Percentiles rank a stretch among this genome's conserved stretches.
Evolutionary conservation across 2,329 filamentous ascomycete genomes (phyloP).

Genomic region (Cercospora zeina): DNA sequence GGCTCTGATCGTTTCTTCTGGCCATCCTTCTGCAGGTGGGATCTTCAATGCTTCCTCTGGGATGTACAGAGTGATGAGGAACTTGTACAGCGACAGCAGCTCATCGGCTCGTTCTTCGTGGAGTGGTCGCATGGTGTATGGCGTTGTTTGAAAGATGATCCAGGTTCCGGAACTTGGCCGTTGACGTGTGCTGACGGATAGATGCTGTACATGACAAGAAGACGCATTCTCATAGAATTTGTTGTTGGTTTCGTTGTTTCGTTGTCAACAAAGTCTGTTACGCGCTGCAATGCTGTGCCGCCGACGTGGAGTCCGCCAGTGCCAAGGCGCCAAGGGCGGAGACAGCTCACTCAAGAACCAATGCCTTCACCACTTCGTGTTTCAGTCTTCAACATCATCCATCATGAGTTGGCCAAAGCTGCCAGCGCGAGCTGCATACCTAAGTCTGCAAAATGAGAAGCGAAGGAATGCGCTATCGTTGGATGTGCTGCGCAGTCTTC

Average conservation of each 20-base stretch:
- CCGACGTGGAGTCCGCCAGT: neutral
- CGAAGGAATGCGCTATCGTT: slow-evolving; percentile 27
- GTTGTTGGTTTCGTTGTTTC: neutral
- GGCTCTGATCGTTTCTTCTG: neutral
- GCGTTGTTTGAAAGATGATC: neutral
- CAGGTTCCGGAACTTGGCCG: neutral
- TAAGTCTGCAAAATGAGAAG: slow-evolving; percentile 21
- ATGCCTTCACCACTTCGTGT: slow-evolving; percentile 36
- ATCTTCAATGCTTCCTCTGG: neutral
- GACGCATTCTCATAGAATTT: neutral
- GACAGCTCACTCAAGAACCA: neutral
- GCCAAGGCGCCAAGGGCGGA: slow-evolving; percentile 6
- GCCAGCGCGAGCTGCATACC: slow-evolving; percentile 25
- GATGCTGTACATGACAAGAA: neutral
- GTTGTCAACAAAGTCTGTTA: neutral
- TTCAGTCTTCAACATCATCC: slow-evolving; percentile 47
- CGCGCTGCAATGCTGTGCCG: slow-evolving; percentile 2
- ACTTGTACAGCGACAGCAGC: neutral
- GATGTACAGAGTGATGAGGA: neutral
- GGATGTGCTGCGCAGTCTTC: slow-evolving; percentile 21
- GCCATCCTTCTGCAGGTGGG: neutral
- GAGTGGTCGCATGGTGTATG: neutral
- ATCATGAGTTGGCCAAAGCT: slow-evolving; percentile 20
- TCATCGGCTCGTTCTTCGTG: slow-evolving; percentile 2
- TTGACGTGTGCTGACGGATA: neutral